phyloP scores from a whole-genome alignment of 352 stramenopile species.

The Pythium monospermum region DNA sequence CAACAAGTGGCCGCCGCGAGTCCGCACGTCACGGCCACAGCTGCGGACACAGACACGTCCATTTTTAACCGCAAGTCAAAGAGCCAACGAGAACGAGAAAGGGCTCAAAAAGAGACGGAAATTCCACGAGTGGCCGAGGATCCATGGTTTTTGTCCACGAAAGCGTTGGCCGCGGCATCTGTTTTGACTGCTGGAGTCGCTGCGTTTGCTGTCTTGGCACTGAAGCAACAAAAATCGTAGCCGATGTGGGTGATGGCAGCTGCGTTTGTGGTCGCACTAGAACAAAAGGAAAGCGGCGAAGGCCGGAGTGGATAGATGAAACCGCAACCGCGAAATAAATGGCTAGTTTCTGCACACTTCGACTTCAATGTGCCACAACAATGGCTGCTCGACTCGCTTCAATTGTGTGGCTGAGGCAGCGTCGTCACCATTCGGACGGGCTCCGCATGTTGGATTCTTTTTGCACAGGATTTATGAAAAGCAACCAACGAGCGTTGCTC shows the following conservation, averaged over 20 bases:
- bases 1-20: constrained; percentile 6
- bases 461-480: too few species aligned
- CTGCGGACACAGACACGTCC: constrained; percentile 32
- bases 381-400: too few species aligned
- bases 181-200: constrained; percentile 67
- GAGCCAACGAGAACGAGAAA: constrained; percentile 29
- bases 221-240: constrained; percentile 49
- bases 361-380: too few species aligned
- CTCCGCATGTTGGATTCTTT: too few species aligned
- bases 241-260: too few species aligned
- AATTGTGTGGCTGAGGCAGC: too few species aligned
- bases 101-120: constrained; percentile 5
- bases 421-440: too few species aligned
- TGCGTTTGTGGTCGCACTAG: not conserved
- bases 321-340: too few species aligned
- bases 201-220: constrained; percentile 45
- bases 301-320: too few species aligned
- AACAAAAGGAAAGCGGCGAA: not conserved
- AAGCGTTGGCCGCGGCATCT: constrained; percentile 53
- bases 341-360: too few species aligned
- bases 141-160: constrained; percentile 62
- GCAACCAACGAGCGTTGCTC: too few species aligned
- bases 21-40: not conserved
- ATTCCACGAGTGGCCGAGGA: constrained; percentile 12
- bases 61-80: constrained; percentile 78